Evolutionary conservation across 2,329 filamentous ascomycete species (phyloP), one percentile per base, ranked within the genome.

Genomic region (Cercospora citrullina): DNA sequence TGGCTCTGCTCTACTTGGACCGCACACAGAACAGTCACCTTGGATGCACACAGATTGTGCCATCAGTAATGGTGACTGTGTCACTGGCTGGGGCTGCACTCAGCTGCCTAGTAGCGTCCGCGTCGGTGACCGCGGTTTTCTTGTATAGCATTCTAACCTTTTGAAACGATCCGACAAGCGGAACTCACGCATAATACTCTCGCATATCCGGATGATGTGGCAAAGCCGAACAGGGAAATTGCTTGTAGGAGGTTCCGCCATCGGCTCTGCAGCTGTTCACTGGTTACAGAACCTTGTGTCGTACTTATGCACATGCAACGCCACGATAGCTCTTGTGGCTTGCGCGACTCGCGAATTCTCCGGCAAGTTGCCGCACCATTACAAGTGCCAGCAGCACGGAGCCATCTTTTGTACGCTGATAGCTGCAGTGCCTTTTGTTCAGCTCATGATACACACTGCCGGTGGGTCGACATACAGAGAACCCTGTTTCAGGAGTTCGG

Each of bases 221-320:
- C 48, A 55, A 55, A 28, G 48, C 12, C 16, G 30, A 23, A 55
- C 60, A 30, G 16, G 26, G 26, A 62, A 28, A 51, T 51, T 62
- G 36, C 60, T 51, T 62, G 23, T 62, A 31, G n/a, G 60, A 62
- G 60, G 36, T 48, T 51, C 39, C 39, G 60, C n/a, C 16, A 28
- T 51, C 39, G 60, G 60, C 60, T 26, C 36, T 62, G 23, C 18
- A 42, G 33, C 33, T 45, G 23, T 53, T 23, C 48, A 53, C 48
- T 53, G 48, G 48, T 55, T 55, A 55, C 23, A 55, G 23, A 55
- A 55, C 23, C 21, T 31, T 39, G 23, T 39, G 21, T 39, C 26
- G 30, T 39, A 42, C 36, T 30, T 45, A n/a, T 55, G 48, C 48
- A 55, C 26, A 55, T 28, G 48, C 48, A 28, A 28, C 48, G 48